Evolutionary conservation across 345 rosid genomes (phyloP), one percentile per base, ranked within the genome.

Genomic region (Gossypium sturtianum): DNA sequence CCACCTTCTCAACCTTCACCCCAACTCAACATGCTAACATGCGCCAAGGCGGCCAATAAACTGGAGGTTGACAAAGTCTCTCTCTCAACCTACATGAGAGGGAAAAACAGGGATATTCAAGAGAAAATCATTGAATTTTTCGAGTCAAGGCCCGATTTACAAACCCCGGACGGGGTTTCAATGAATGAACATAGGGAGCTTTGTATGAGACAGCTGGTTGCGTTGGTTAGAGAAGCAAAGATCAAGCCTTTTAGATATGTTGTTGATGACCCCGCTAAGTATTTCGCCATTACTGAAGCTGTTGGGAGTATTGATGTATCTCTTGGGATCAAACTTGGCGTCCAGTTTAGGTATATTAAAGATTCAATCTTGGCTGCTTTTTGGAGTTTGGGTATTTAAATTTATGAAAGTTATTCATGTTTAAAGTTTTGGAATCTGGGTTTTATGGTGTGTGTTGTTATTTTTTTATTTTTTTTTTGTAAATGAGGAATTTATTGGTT

Each of bases 291-390:
- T 57, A 9, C 62, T 20, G 98, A 95, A 82, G 99, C 98, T 65
- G 90, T 79, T 77, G 99, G 99, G 15, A 83, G 93, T 73, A 83
- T 91, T 2, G 99, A 95, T 66, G 90, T 93, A 78, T 93, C 99
- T 41, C 89, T 95, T 80, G 97, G 88, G 57, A 90, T 95, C 88
- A 93, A 93, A 84, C 66, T 93, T 81, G 99, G 98, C 2, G 99
- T 93, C 48, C 99, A 95, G 44, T 93, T 80, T 87, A 95, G 99
- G 99, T 95, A 66, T 23, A 43, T 44, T 65, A 65, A 47, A 66
- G 19, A 12, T 66, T 22, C 13, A 1, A 22, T 22, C 54, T 66
- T 66, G 17, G 70, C 6, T 16, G 6, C 16, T 15, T 51, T 16
- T 51, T 51, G n/a, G n/a, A 15, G 15, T 38, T 63, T 63, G 47